Base-by-base conservation (phyloP, 352 stramenopile species). In the Elongisporangium anandrum region DNA sequence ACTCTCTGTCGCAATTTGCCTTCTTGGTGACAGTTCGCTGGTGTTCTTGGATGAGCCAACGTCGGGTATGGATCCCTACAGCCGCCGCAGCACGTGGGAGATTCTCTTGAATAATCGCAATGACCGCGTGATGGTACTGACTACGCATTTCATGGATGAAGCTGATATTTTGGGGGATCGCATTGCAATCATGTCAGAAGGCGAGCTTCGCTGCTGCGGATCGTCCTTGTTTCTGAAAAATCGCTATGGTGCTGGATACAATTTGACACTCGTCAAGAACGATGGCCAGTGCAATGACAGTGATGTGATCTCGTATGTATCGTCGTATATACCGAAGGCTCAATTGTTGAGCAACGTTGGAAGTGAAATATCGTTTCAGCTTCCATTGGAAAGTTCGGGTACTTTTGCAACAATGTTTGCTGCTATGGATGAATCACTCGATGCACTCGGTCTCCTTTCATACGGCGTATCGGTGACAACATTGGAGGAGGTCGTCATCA, bases 121-220 rank as follows among this genome's bases (percentile, higher is more conserved):
- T 59, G 68, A 78, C 52, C 70, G 77, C 17, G 66, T 92, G 41
- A 88, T 97, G 49, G 70, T 97, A 21, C 56, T 97, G 15, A 98
- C 89, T 12, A 98, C 92, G 24, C 95, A 98, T 60, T 98, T 98
- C 63, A 98, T 98, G 93, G 92, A 97, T 55, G 91, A 97, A 73
- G 86, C 87, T 1, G 85, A 97, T 57, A 73, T 92, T 17, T 67
- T 97, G 16, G 79, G 78, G 1, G 87, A 95, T 24, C 78, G 81
- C 17, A 90, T 95, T 41, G 74, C 83, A 1, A 89, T 96, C 55
- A 87, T 95, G 80, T 72, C 85, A 0, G 72, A 94, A 17, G 87
- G 93, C 17, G 50, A 79, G 21, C 56, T 84, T 12, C 68, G 69
- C 17, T 87, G 75, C 61, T 73, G 70, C 53, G 79, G 69, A 2